Conservation (phyloP, 2,329 filamentous ascomycete species). For the Ophiostoma ips region DNA sequence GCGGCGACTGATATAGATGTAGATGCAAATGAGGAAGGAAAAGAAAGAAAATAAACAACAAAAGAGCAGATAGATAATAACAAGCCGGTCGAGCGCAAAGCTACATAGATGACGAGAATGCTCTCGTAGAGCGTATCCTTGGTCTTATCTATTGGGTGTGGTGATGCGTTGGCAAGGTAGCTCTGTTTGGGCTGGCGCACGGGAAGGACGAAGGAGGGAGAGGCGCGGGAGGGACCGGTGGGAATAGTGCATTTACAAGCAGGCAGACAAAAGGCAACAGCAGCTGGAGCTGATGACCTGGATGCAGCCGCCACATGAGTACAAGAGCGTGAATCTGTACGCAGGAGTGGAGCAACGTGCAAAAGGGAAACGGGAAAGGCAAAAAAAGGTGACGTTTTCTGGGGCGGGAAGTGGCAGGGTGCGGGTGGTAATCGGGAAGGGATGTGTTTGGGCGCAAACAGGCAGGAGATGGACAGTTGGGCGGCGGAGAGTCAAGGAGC, state of each 20-base stretch:
- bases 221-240: neutral
- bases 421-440: too few species aligned
- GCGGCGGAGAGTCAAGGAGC: too few species aligned
- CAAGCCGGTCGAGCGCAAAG: neutral
- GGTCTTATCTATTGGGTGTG: slow-evolving; percentile 13
- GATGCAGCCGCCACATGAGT: too few species aligned
- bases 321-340: too few species aligned
- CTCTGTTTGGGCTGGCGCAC: neutral
- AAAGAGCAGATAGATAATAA: neutral
- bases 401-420: too few species aligned
- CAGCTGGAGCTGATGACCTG: too few species aligned
- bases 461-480: too few species aligned
- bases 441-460: too few species aligned
- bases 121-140: neutral
- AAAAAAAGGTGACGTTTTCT: too few species aligned
- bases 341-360: too few species aligned
- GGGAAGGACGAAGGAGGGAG: neutral
- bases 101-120: neutral
- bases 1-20: too few species aligned
- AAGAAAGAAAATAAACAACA: neutral
- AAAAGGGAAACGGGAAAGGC: too few species aligned
- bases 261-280: neutral
- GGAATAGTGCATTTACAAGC: neutral
- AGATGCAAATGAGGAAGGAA: neutral
- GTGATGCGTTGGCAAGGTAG: slow-evolving; percentile 10